phyloP scores from a whole-genome alignment of 1,284 basidiomycete species.

The Pascua sp. region DNA sequence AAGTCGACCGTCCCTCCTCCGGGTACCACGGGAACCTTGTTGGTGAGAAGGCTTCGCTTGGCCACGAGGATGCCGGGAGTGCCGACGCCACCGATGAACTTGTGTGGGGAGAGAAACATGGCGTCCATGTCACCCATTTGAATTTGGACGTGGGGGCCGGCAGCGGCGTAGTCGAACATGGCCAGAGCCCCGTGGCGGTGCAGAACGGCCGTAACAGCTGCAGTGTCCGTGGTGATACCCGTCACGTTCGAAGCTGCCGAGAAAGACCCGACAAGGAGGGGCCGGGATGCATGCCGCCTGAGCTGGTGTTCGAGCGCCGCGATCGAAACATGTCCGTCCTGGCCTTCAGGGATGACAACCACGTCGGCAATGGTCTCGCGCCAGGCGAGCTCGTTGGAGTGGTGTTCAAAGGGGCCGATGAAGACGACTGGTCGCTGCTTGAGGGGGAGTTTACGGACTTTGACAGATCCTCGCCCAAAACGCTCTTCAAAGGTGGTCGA shows the following conservation, averaged over 20 bases:
- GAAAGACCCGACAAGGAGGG: slow-evolving; percentile 10
- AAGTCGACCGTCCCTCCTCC: slow-evolving; percentile 13
- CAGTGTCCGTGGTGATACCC: slow-evolving; percentile 11
- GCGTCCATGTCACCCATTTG: slow-evolving; percentile 9
- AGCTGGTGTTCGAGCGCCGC: background rate
- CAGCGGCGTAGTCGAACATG: slow-evolving; percentile 11
- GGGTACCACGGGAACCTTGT: slow-evolving; percentile 1
- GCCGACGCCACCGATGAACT: slow-evolving; percentile 8
- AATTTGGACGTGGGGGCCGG: slow-evolving; percentile 1
- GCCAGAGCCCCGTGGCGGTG: slow-evolving; percentile 1
- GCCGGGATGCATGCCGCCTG: background rate
- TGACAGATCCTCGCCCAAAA: background rate
- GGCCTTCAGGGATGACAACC: slow-evolving; percentile 2
- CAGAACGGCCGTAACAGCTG: slow-evolving; percentile 3
- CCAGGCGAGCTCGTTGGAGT: slow-evolving; percentile 15
- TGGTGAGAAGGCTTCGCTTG: background rate
- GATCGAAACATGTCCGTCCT: background rate
- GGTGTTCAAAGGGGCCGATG: slow-evolving; percentile 15
- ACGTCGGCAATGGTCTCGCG: slow-evolving; percentile 11
- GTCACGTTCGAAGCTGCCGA: slow-evolving; percentile 16
- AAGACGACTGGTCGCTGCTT: slow-evolving; percentile 10
- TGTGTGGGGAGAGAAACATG: slow-evolving; percentile 16
- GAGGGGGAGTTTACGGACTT: background rate
- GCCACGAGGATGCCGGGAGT: slow-evolving; percentile 13
- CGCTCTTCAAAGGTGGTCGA: background rate